These are phyloP conservation scores for Moesziomyces sp. DNA, from an alignment of 1,284 basidiomycete genomes.

Conservation along the genomic window DNA sequence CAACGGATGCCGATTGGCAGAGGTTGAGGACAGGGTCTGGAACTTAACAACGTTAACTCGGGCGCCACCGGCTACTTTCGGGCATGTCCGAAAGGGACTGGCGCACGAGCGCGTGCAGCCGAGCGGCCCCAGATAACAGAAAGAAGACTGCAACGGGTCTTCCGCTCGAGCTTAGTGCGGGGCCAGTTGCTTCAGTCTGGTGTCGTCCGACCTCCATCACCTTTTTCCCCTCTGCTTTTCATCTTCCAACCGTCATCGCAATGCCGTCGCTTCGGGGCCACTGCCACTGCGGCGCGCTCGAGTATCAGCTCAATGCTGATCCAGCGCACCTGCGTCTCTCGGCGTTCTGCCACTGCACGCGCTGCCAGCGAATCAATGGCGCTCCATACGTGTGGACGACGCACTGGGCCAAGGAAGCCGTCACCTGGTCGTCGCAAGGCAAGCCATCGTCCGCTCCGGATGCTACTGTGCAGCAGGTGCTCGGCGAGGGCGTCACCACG, in stretches of 20 bases:
- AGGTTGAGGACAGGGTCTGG: no score
- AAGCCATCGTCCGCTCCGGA: background rate
- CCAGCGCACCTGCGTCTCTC: slow-evolving; percentile 43
- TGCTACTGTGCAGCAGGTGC: slow-evolving; percentile 15
- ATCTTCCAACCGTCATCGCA: background rate
- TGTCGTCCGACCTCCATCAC: slow-evolving; percentile 20
- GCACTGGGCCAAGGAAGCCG: slow-evolving; percentile 52
- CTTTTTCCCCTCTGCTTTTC: background rate
- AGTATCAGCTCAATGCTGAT: slow-evolving; percentile 26
- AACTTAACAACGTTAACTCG: no score
- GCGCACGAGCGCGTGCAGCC: background rate
- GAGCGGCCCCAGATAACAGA: slow-evolving; percentile 1
- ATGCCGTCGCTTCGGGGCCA: slow-evolving; percentile 41
- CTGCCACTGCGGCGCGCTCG: slow-evolving; percentile 50
- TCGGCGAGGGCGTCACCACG: slow-evolving; percentile 18
- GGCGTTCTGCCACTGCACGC: slow-evolving; percentile 59
- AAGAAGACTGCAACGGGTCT: background rate
- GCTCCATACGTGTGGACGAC: slow-evolving; percentile 59
- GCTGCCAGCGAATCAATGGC: slow-evolving; percentile 60
- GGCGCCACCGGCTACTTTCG: background rate
- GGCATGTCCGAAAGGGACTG: slow-evolving; percentile 8
- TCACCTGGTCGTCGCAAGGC: slow-evolving; percentile 45
- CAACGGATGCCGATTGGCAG: no score
- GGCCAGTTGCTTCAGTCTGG: background rate
- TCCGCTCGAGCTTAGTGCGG: background rate